Conservation (phyloP, 768 basidiomycete species). For the Panaeolus papilionaceus region DNA sequence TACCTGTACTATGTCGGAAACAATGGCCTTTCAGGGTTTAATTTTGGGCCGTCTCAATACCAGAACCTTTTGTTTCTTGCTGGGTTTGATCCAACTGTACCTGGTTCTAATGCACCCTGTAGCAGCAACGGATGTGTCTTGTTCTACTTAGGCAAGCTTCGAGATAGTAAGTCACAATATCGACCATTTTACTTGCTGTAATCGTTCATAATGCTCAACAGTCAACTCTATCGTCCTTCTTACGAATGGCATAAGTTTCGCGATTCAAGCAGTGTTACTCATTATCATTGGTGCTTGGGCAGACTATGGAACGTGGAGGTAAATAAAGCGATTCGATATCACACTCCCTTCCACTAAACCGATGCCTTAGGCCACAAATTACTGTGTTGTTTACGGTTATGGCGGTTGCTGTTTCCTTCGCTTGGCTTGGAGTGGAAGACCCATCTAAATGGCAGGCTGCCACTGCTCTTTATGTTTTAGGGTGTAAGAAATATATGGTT, state of each 20-base stretch:
- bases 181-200: background rate
- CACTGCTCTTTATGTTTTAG: constrained; percentile 66
- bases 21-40: constrained; percentile 72
- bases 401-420: constrained; percentile 73
- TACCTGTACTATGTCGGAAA: constrained; percentile 72
- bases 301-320: constrained; percentile 85
- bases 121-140: constrained; percentile 63
- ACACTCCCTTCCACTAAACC: background rate
- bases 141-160: constrained; percentile 64
- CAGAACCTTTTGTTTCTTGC: constrained; percentile 76
- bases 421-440: constrained; percentile 77
- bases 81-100: constrained; percentile 71
- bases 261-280: constrained; percentile 72
- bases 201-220: constrained; percentile 29
- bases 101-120: constrained; percentile 56
- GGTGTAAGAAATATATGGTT: constrained; percentile 46
- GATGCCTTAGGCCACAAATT: constrained; percentile 66
- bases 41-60: constrained; percentile 78
- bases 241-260: constrained; percentile 82
- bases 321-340: background rate
- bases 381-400: constrained; percentile 75
- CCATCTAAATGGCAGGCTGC: constrained; percentile 69
- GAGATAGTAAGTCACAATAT: constrained; percentile 55
- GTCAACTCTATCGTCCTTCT: constrained; percentile 81
- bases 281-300: constrained; percentile 79